Evolutionary conservation across 371 early-diverging fungal genomes (phyloP).

Genomic region (Lichtheimia ramosa): DNA sequence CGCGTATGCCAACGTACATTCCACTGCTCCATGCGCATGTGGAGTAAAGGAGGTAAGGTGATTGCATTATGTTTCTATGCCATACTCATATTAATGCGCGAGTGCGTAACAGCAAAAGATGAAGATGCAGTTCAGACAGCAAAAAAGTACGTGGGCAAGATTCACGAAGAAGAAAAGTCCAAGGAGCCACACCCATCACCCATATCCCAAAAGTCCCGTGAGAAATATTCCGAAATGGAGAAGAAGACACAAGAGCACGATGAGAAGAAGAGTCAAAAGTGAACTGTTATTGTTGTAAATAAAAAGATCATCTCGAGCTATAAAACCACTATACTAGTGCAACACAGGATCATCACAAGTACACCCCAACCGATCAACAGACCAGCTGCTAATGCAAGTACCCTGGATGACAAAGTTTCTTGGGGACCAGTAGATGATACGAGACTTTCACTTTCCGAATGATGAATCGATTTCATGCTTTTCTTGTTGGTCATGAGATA

Average conservation of each 20-base stretch:
- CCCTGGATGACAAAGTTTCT: background rate
- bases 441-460: slow-evolving; percentile 1
- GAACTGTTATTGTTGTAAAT: background rate
- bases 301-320: no score
- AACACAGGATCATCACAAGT: slow-evolving; percentile 39
- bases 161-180: slow-evolving; percentile 13
- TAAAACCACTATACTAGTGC: slow-evolving; percentile 17
- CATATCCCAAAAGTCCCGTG: slow-evolving; percentile 5
- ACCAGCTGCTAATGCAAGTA: slow-evolving; percentile 30
- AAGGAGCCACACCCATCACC: slow-evolving; percentile 14
- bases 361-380: slow-evolving; percentile 41
- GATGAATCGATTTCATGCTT: background rate
- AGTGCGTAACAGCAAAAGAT: background rate
- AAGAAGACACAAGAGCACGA: slow-evolving; percentile 10
- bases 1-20: background rate
- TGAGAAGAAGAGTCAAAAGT: slow-evolving; percentile 8
- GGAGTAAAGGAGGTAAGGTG: background rate
- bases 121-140: slow-evolving; percentile 4
- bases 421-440: background rate
- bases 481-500: slow-evolving; percentile 38
- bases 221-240: slow-evolving; percentile 14
- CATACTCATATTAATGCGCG: background rate
- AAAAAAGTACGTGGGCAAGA: slow-evolving; percentile 17
- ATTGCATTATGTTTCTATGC: background rate
- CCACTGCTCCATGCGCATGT: background rate